Conservation (phyloP, 805 yeast species). For the Pichia insulana region DNA sequence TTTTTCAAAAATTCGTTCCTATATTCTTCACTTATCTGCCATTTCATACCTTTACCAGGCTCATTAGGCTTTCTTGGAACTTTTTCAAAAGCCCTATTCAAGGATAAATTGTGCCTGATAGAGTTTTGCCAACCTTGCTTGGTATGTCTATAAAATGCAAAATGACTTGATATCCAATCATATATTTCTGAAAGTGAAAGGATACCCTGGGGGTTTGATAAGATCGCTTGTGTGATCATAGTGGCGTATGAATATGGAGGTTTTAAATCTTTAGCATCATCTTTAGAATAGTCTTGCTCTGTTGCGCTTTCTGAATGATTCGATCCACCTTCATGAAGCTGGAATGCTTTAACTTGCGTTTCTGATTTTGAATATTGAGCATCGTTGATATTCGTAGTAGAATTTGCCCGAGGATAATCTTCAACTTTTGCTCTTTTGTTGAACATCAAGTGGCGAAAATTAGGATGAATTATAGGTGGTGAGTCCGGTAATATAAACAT, state of each 20-base stretch:
- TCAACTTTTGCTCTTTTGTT: constrained; percentile 14
- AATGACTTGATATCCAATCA: constrained; percentile 79
- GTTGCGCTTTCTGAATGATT: constrained; percentile 10
- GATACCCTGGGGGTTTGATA: constrained; percentile 81
- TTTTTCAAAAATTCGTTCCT: constrained; percentile 77
- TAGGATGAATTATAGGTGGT: constrained; percentile 55
- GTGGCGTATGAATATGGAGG: constrained; percentile 98
- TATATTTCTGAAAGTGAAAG: constrained; percentile 87
- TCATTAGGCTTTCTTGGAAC: constrained; percentile 93
- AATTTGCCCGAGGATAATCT: background rate
- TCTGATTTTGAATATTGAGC: constrained; percentile 3
- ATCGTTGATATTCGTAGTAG: background rate
- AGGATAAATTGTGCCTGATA: constrained; percentile 86
- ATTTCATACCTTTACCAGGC: constrained; percentile 98
- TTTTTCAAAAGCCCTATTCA: constrained; percentile 95
- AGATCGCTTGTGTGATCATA: constrained; percentile 94
- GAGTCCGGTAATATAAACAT: constrained; percentile 95
- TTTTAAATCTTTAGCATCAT: constrained; percentile 85
- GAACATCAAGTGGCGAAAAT: constrained; percentile 33
- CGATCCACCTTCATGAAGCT: constrained; percentile 18
- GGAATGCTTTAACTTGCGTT: constrained; percentile 38
- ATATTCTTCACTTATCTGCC: constrained; percentile 88
- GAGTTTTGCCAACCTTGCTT: constrained; percentile 99
- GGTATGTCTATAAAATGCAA: constrained; percentile 84
- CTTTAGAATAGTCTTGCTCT: constrained; percentile 64